Evolutionary conservation across 2,329 filamentous ascomycete genomes (phyloP).

Genomic region (Immersiporthe knoxdaviesiana): DNA sequence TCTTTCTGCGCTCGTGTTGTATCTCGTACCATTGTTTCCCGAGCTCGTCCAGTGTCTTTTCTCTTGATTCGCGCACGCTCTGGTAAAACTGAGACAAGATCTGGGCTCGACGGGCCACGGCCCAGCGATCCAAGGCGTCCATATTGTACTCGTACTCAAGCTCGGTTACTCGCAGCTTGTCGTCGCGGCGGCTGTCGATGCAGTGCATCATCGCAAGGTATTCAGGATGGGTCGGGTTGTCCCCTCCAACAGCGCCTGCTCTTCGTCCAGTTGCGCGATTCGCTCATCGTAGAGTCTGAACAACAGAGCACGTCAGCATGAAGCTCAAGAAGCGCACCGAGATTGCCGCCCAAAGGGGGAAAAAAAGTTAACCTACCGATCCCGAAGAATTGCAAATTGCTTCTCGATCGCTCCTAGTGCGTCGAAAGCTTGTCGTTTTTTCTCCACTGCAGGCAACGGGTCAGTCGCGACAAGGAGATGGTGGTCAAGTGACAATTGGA

Average conservation of each 20-base stretch:
- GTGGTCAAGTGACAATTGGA: neutral
- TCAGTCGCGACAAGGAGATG: constrained; percentile 34
- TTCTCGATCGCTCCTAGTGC: constrained; percentile 81
- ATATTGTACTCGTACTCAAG: constrained; percentile 74
- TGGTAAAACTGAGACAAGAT: constrained; percentile 92
- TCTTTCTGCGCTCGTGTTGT: constrained; percentile 74
- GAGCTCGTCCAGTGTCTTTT: constrained; percentile 76
- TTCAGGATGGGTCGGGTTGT: constrained; percentile 80
- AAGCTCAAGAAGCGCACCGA: neutral
- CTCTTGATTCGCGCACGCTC: constrained; percentile 78
- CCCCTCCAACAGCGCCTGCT: constrained; percentile 65
- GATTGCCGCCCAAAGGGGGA: too few relatives aligned
- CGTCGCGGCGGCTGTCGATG: constrained; percentile 78
- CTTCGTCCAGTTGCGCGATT: constrained; percentile 76
- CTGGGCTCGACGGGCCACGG: constrained; percentile 81
- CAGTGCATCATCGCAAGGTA: constrained; percentile 88
- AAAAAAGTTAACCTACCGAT: constrained; percentile 57
- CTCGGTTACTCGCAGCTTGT: constrained; percentile 77
- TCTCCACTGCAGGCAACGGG: constrained; percentile 61
- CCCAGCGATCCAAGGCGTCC: constrained; percentile 72
- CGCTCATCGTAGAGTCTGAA: constrained; percentile 84
- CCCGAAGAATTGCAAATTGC: constrained; percentile 84
- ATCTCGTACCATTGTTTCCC: constrained; percentile 93
- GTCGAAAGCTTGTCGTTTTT: constrained; percentile 79
- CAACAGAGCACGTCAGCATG: constrained; percentile 9